Percentiles rank a stretch among this genome's conserved stretches.
phyloP scores from a whole-genome alignment of 2,329 filamentous ascomycete genomes.

The Fusarium tanahbumbuense region DNA sequence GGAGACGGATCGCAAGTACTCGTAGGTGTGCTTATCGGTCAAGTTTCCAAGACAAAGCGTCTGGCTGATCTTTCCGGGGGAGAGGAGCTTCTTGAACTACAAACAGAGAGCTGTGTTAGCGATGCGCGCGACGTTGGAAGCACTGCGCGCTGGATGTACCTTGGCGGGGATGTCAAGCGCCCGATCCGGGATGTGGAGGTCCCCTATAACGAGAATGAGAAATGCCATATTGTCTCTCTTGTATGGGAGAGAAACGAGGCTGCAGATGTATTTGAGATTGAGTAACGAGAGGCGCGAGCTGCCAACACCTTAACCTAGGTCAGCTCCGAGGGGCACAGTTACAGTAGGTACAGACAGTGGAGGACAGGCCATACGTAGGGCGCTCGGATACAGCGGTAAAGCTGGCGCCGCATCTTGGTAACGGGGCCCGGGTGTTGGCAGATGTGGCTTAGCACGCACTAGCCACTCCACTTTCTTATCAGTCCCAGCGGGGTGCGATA shows the following conservation, averaged over 20 bases:
- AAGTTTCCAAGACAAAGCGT: constrained; percentile 84
- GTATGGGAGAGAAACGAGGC: constrained; percentile 39
- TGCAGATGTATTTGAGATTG: constrained; percentile 36
- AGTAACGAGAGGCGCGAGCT: constrained; percentile 39
- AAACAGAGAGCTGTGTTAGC: constrained; percentile 38
- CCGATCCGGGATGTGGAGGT: constrained; percentile 93
- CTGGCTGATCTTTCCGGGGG: constrained; percentile 85
- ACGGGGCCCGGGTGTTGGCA: constrained; percentile 20
- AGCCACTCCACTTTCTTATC: constrained; percentile 42
- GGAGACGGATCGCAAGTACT: constrained; percentile 80
- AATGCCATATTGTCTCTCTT: constrained; percentile 75
- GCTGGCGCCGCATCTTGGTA: constrained; percentile 36
- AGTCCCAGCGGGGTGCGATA: constrained; percentile 46
- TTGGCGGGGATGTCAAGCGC: constrained; percentile 92
- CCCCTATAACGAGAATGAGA: constrained; percentile 90
- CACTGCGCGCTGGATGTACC: constrained; percentile 60
- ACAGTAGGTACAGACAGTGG: constrained; percentile 33
- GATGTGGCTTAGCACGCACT: constrained; percentile 28
- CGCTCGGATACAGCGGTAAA: constrained; percentile 49
- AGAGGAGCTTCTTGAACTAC: constrained; percentile 87
- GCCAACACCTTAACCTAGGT: constrained; percentile 43
- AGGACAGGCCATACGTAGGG: background rate
- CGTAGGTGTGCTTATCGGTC: constrained; percentile 82
- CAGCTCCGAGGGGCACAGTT: constrained; percentile 46
- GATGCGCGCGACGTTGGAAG: constrained; percentile 31